A percentile compares a stretch with the other conserved stretches of the same genome.
These are phyloP conservation scores for Colletotrichum plurivorum DNA, from an alignment of 2,329 filamentous ascomycete species.

Conservation along the genomic window DNA sequence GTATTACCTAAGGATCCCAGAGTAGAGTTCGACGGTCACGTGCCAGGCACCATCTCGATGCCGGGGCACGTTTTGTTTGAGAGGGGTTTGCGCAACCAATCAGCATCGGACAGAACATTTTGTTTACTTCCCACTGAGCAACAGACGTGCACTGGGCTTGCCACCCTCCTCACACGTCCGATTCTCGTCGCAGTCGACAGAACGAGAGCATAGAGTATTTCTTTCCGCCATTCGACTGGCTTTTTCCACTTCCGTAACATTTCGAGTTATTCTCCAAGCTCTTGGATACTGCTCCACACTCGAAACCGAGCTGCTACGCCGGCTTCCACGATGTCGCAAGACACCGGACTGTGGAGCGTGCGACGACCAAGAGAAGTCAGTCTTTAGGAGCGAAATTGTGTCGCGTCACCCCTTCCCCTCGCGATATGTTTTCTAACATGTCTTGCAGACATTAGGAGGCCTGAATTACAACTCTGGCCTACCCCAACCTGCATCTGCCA, in stretches of 20 bases:
- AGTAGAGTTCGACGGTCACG: slow-evolving; percentile 15
- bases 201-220: too few species aligned
- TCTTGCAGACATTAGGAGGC: slow-evolving; percentile 82
- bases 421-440: slow-evolving; percentile 12
- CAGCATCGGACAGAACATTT: slow-evolving; percentile 42
- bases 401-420: background rate
- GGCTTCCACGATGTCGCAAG: slow-evolving; percentile 80
- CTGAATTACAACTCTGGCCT: slow-evolving; percentile 88
- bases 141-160: slow-evolving; percentile 43
- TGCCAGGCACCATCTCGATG: background rate
- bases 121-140: slow-evolving; percentile 61
- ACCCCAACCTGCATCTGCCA: slow-evolving; percentile 90
- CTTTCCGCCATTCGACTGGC: too few species aligned
- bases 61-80: slow-evolving; percentile 25
- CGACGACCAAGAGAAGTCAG: slow-evolving; percentile 91
- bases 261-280: slow-evolving; percentile 10
- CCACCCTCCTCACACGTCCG: slow-evolving; percentile 12
- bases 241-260: background rate
- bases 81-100: slow-evolving; percentile 40
- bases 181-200: too few species aligned
- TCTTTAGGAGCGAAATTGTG: slow-evolving; percentile 6
- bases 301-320: background rate
- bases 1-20: too few species aligned
- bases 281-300: slow-evolving; percentile 14
- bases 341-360: slow-evolving; percentile 90